Conservation (phyloP, 441 rosid species). For the Lepidium campestre region DNA sequence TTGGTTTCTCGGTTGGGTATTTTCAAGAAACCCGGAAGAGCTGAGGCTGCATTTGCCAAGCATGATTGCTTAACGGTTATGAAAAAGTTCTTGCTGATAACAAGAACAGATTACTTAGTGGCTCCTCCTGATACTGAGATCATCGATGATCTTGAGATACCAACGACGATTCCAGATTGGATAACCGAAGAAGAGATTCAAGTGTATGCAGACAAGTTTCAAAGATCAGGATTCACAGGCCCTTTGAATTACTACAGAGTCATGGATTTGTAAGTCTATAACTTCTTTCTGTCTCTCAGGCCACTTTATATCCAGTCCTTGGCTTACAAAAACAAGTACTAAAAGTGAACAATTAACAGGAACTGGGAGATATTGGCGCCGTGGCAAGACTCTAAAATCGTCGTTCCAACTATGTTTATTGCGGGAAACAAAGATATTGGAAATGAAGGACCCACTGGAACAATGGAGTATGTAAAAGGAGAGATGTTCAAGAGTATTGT, state of each 20-base stretch:
- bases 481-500: constrained; percentile 34
- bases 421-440: constrained; percentile 39
- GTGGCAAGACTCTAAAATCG: constrained; percentile 41
- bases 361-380: constrained; percentile 43
- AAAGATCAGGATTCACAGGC: constrained; percentile 65
- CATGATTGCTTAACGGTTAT: constrained; percentile 51
- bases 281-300: not conserved
- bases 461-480: constrained; percentile 30
- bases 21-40: constrained; percentile 65
- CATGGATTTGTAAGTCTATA: constrained; percentile 45
- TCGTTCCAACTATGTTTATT: constrained; percentile 35
- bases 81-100: constrained; percentile 61
- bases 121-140: constrained; percentile 66
- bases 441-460: constrained; percentile 21
- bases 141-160: constrained; percentile 53
- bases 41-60: constrained; percentile 62
- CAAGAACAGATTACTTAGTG: constrained; percentile 39
- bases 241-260: constrained; percentile 64
- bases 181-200: constrained; percentile 66
- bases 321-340: not conserved
- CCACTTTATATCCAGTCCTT: not conserved
- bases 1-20: not conserved
- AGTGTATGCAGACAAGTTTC: constrained; percentile 61
- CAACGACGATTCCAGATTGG: constrained; percentile 51
- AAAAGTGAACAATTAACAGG: constrained; percentile 15